Percentiles rank a stretch among this genome's conserved stretches.
Evolutionary conservation across 306 rosid species (phyloP).

Genomic region (Citrullus colocynthis): DNA sequence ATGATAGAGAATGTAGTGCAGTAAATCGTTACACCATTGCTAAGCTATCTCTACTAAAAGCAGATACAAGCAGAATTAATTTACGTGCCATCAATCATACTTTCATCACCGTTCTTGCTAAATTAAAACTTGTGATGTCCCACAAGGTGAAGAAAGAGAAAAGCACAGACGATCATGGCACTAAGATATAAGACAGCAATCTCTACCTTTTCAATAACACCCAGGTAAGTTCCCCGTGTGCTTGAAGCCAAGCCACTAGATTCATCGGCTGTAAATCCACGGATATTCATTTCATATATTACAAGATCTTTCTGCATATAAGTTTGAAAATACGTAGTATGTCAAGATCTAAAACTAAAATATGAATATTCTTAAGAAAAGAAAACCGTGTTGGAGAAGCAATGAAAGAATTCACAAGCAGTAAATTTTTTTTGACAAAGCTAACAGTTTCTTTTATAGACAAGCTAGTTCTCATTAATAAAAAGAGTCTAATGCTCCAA

Average conservation of each 20-base stretch:
- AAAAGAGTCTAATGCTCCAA: no score
- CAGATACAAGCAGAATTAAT: neutral
- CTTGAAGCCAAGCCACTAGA: slow-evolving; percentile 62
- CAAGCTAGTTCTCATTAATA: neutral
- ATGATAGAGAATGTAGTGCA: neutral
- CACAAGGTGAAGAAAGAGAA: neutral
- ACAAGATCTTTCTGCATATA: slow-evolving; percentile 83
- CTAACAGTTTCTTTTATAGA: neutral
- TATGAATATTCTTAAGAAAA: neutral
- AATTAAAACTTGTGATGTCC: neutral
- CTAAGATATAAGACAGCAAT: slow-evolving; percentile 29
- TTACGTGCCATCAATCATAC: neutral
- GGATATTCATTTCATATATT: slow-evolving; percentile 90
- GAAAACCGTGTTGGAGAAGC: neutral
- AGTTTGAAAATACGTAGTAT: slow-evolving; percentile 7
- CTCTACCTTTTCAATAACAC: slow-evolving; percentile 89
- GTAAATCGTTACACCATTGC: neutral
- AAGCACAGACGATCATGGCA: neutral
- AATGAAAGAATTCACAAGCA: neutral
- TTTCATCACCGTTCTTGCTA: neutral
- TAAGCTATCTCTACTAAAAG: neutral
- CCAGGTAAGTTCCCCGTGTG: slow-evolving; percentile 80
- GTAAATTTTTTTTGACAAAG: neutral
- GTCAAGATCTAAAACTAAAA: neutral
- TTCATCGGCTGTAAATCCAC: slow-evolving; percentile 75